phyloP scores from a whole-genome alignment of 2,329 filamentous ascomycete genomes.

The Colletotrichum sp. region DNA sequence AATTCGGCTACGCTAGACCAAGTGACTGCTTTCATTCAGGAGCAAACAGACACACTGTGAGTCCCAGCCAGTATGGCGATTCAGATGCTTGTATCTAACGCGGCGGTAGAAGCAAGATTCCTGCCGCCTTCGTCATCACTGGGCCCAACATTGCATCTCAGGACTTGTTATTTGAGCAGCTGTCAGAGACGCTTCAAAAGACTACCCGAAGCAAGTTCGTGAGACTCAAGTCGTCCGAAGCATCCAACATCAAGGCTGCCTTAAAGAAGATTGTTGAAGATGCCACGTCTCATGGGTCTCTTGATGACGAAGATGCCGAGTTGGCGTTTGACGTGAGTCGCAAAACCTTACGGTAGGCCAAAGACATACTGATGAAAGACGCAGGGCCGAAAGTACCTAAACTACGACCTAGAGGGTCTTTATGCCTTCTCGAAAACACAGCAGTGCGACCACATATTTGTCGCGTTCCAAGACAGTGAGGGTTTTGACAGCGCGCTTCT shows the following conservation, averaged over 20 bases:
- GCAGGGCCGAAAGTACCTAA: constrained; percentile 69
- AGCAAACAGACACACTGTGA: constrained; percentile 31
- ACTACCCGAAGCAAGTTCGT: constrained; percentile 62
- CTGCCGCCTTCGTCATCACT: constrained; percentile 75
- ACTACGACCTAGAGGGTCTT: constrained; percentile 79
- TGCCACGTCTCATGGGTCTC: constrained; percentile 47
- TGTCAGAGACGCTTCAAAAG: constrained; percentile 60
- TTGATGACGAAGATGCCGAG: constrained; percentile 60
- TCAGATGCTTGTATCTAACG: background rate
- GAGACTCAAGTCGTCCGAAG: constrained; percentile 71
- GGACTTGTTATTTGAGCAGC: constrained; percentile 73
- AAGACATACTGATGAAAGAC: constrained; percentile 19
- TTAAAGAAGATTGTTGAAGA: constrained; percentile 77
- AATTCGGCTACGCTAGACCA: constrained; percentile 65
- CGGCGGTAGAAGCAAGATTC: constrained; percentile 55
- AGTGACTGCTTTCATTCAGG: constrained; percentile 60
- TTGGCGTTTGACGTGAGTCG: constrained; percentile 52
- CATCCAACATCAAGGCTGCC: constrained; percentile 73
- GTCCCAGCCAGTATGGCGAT: background rate
- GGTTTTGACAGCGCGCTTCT: constrained; percentile 77
- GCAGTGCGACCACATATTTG: constrained; percentile 62
- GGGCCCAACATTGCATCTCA: constrained; percentile 81
- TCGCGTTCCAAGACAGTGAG: constrained; percentile 82
- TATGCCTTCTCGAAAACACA: constrained; percentile 61
- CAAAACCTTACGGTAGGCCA: constrained; percentile 24